Evolutionary conservation across 208 protist genomes (phyloP), one percentile per base, ranked within the genome.

Genomic region (Novymonas esmeraldas): DNA sequence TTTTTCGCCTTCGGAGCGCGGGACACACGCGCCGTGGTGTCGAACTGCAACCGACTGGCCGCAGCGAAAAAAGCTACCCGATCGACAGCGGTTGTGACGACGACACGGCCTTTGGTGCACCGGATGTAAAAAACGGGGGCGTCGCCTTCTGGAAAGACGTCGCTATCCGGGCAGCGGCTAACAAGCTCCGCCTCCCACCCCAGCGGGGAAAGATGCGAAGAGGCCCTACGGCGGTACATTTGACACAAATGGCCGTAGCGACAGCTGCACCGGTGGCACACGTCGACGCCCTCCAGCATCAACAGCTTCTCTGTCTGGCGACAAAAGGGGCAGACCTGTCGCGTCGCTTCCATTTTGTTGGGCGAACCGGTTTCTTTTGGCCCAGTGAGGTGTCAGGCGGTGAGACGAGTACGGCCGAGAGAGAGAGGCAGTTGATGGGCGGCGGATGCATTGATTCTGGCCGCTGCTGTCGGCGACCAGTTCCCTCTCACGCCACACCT

Each of bases 91-190:
- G 69, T 75, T 7, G 69, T 75, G 0, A 75, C 33, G 3, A 20
- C 26, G 3, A 75, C 63, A 7, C 6, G 1, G 0, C 38, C 38
- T 34, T 75, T 75, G 9, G 24, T 22, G 20, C 69, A 69, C 28
- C 52, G 26, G 26, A 75, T 68, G 61, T 64, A 75, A 38, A 75
- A 75, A 1, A 75, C 34, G 20, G 69, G 69, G 3, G 57, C 31
- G 16, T 57, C 13, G 5, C 0, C 36, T 20, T 64, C 45, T 22
- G 69, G 69, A 41, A 68, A 75, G 2, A 50, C 16, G 7, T 14
- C 33, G 20, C 42, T 28, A 13, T 52, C 28, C 7, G 46, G n/a
- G 20, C 59, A 52, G 57, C 50, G 42, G 38, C 54, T 75, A 7
- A 45, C 50, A 10, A 68, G 45, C 3, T 49, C 29, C 3, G 64